Conservation (phyloP, 768 basidiomycete genomes). For the Tylopilus plumbeoviolaceoides region DNA sequence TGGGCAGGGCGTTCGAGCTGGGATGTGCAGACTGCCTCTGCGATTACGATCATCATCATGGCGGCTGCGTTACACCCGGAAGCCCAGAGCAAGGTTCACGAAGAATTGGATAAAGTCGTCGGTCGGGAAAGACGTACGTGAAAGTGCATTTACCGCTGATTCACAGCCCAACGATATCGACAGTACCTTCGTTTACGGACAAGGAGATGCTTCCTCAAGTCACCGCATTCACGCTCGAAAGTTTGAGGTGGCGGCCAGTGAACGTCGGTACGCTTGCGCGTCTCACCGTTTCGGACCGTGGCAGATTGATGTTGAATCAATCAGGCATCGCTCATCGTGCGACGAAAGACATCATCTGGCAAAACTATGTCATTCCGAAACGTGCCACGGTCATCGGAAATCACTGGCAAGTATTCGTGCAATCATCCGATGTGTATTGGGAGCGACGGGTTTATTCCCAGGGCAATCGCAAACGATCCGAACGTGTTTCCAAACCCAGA, state of each 20-base stretch:
- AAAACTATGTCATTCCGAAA: constrained; percentile 5
- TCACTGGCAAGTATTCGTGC: not conserved
- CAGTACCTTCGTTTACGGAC: constrained; percentile 7
- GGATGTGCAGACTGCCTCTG: constrained; percentile 5
- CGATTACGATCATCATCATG: constrained; percentile 7
- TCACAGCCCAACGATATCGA: not conserved
- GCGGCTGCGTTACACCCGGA: constrained; percentile 6
- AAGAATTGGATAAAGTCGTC: constrained; percentile 4
- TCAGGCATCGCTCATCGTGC: constrained; percentile 5
- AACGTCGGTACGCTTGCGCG: not conserved
- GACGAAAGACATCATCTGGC: constrained; percentile 3
- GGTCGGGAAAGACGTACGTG: constrained; percentile 8
- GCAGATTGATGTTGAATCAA: not conserved
- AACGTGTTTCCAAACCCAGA: constrained; percentile 6
- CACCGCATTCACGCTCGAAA: constrained; percentile 1
- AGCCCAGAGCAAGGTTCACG: constrained; percentile 5
- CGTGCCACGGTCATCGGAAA: constrained; percentile 5
- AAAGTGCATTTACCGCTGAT: not conserved
- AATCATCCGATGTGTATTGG: not conserved
- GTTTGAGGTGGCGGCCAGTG: constrained; percentile 3
- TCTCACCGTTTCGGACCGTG: not conserved
- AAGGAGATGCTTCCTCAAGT: constrained; percentile 1
- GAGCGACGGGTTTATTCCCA: not conserved
- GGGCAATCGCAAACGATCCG: constrained; percentile 7
- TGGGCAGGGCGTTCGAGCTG: not conserved